These are phyloP conservation scores for Boletus vinaceobasis DNA, from an alignment of 768 basidiomycete species.

Conservation along the genomic window DNA sequence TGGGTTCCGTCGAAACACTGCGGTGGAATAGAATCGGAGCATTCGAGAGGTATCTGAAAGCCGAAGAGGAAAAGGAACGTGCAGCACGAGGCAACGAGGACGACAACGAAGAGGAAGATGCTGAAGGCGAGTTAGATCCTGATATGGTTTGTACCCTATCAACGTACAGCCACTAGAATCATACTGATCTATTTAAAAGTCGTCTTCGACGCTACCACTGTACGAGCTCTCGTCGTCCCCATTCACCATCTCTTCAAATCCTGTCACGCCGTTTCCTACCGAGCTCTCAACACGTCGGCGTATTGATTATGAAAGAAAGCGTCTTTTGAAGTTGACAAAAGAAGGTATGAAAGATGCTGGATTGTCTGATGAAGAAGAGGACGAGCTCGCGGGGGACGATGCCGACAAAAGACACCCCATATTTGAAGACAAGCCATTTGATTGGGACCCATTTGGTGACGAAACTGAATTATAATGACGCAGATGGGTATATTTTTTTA, in stretches of 20 bases:
- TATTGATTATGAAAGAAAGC: constrained; percentile 30
- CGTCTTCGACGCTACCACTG: constrained; percentile 27
- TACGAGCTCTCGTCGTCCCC: constrained; percentile 26
- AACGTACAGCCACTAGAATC: neutral
- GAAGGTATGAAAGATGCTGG: constrained; percentile 28
- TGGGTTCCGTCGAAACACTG: constrained; percentile 23
- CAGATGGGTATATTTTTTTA: neutral
- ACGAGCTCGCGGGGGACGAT: constrained; percentile 13
- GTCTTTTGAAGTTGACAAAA: constrained; percentile 27
- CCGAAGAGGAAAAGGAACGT: constrained; percentile 28
- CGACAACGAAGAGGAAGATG: constrained; percentile 23
- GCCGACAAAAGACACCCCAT: constrained; percentile 20
- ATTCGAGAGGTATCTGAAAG: constrained; percentile 27
- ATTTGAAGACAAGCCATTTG: constrained; percentile 27
- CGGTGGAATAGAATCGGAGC: constrained; percentile 30
- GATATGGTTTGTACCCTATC: constrained; percentile 21
- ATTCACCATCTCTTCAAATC: constrained; percentile 25
- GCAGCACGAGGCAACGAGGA: constrained; percentile 10
- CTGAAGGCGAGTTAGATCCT: constrained; percentile 27
- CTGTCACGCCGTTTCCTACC: constrained; percentile 29
- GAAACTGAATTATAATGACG: constrained; percentile 21
- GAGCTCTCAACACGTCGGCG: constrained; percentile 26
- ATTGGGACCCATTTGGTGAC: constrained; percentile 31
- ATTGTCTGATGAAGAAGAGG: constrained; percentile 23
- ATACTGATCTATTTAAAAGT: constrained; percentile 11